These are phyloP conservation scores for Ormosia emarginata DNA, from an alignment of 306 rosid species.

Conservation along the genomic window DNA sequence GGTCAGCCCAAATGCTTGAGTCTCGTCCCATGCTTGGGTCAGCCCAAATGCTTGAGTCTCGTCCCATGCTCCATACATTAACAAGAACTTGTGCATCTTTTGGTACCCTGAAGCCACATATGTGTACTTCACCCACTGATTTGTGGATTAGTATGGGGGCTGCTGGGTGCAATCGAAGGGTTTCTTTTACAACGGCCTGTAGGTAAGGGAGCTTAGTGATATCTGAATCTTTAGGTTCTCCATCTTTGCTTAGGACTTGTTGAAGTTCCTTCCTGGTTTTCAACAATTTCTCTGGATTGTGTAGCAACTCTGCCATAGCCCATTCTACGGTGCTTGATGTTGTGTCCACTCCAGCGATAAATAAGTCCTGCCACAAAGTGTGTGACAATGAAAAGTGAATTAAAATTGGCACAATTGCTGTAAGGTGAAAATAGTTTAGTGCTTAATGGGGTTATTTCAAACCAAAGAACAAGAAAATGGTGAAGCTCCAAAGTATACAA, in stretches of 20 bases:
- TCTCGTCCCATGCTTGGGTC: slow-evolving; percentile 30
- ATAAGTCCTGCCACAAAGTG: slow-evolving; percentile 7
- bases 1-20: slow-evolving; percentile 1
- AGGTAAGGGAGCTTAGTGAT: slow-evolving; percentile 25
- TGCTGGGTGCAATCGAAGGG: slow-evolving; percentile 31
- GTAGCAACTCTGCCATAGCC: slow-evolving; percentile 21
- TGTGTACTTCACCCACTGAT: neutral
- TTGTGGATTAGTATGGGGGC: slow-evolving; percentile 27
- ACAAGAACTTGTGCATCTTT: slow-evolving; percentile 14
- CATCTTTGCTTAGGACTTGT: neutral
- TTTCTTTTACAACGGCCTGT: slow-evolving; percentile 28
- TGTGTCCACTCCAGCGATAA: slow-evolving; percentile 12
- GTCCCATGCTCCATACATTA: slow-evolving; percentile 29
- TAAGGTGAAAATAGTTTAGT: no score
- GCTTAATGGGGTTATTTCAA: no score
- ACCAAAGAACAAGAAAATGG: no score
- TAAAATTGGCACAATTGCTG: no score
- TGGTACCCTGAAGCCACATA: slow-evolving; percentile 13
- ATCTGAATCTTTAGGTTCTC: neutral
- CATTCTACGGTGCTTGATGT: slow-evolving; percentile 26
- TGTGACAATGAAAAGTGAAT: no score
- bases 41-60: slow-evolving; percentile 12
- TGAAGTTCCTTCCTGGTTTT: slow-evolving; percentile 5
- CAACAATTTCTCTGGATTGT: slow-evolving; percentile 7
- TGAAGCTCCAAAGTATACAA: no score